Conservation (phyloP, 2,329 filamentous ascomycete genomes). For the Verticillium isaacii region DNA sequence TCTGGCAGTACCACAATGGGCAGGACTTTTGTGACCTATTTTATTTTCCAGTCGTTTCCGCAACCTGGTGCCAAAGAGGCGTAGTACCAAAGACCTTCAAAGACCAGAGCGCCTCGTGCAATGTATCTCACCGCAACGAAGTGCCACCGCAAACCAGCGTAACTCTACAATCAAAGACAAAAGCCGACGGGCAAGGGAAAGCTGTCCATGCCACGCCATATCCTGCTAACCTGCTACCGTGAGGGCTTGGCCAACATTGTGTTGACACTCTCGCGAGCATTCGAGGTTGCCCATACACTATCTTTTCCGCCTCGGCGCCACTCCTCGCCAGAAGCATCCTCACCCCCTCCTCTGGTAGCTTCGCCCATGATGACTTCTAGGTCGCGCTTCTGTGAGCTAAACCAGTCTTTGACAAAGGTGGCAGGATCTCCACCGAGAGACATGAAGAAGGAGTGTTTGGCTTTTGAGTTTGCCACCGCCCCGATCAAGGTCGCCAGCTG, state of each 20-base stretch:
- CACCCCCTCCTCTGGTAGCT: conserved; percentile 58
- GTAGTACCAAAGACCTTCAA: background rate
- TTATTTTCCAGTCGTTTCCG: too few species aligned
- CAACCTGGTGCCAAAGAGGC: too few species aligned
- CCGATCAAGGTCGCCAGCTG: conserved; percentile 80
- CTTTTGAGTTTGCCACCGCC: conserved; percentile 77
- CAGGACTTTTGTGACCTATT: too few species aligned
- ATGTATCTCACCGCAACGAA: background rate
- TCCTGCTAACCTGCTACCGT: background rate
- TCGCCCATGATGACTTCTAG: conserved; percentile 85
- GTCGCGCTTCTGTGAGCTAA: conserved; percentile 86
- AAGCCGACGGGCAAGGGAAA: too few species aligned
- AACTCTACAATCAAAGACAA: too few species aligned
- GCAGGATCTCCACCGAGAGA: conserved; percentile 76
- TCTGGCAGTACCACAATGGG: too few species aligned
- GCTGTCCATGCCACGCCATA: background rate
- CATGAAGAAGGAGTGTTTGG: conserved; percentile 84
- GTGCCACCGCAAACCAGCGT: too few species aligned
- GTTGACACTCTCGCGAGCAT: conserved; percentile 59
- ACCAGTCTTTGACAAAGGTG: conserved; percentile 80
- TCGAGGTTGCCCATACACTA: conserved; percentile 53
- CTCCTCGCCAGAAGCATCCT: conserved; percentile 55
- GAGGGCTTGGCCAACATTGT: conserved; percentile 46
- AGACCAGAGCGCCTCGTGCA: background rate
- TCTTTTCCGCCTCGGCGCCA: conserved; percentile 59